Percentiles rank a stretch among this genome's conserved stretches.
These are phyloP conservation scores for Capillidium heterosporum DNA, from an alignment of 371 early-diverging fungal genomes.

Conservation along the genomic window DNA sequence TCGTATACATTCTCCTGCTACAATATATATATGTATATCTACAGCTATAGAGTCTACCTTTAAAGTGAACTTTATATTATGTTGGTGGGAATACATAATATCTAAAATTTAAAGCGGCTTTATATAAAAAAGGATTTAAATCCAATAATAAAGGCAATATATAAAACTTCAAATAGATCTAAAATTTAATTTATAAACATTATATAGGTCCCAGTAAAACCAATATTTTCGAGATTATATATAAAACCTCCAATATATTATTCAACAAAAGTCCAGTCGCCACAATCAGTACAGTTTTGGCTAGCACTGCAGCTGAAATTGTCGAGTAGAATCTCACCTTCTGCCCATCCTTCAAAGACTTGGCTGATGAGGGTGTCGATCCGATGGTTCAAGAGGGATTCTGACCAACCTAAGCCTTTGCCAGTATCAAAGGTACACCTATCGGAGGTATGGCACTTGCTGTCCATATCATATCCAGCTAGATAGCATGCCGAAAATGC, in stretches of 20 bases:
- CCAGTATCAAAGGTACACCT: constrained; percentile 41
- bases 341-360: constrained; percentile 2
- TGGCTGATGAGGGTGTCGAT: constrained; percentile 13
- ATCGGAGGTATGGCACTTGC: constrained; percentile 12
- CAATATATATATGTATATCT: too few relatives aligned
- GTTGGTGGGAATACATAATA: too few relatives aligned
- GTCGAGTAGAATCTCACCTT: neutral
- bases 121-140: too few relatives aligned
- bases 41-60: too few relatives aligned
- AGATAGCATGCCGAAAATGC: constrained; percentile 51
- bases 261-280: neutral
- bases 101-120: too few relatives aligned
- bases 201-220: too few relatives aligned
- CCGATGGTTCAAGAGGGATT: constrained; percentile 49
- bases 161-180: too few relatives aligned
- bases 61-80: too few relatives aligned
- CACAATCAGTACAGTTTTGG: neutral
- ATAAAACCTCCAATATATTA: neutral
- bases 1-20: too few relatives aligned
- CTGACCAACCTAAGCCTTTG: constrained; percentile 34
- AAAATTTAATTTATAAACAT: too few relatives aligned
- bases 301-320: neutral
- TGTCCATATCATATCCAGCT: constrained; percentile 75
- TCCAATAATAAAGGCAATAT: too few relatives aligned
- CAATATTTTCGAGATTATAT: too few relatives aligned